These are phyloP conservation scores for Dalbergia cochinchinensis DNA, from an alignment of 306 rosid species.

Conservation along the genomic window DNA sequence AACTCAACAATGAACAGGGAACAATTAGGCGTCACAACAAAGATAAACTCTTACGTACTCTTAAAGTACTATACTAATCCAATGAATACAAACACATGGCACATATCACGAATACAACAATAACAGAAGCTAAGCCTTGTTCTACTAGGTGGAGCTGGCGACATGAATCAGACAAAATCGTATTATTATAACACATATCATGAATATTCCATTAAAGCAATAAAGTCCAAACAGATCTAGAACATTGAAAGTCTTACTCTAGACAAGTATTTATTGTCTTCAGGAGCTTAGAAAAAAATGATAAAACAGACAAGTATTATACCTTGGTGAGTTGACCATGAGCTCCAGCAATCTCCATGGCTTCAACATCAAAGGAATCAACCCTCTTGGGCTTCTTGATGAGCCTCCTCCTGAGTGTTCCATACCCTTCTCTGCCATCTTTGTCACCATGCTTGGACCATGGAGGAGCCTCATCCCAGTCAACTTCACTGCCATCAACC, in stretches of 20 bases:
- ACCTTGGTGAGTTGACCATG: conserved; percentile 66
- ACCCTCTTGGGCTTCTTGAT: conserved; percentile 81
- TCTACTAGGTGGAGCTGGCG: no score
- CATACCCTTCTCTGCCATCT: conserved; percentile 65
- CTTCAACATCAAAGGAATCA: conserved; percentile 93
- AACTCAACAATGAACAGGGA: no score
- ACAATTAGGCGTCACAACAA: no score
- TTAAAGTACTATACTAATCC: not conserved
- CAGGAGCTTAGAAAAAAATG: not conserved
- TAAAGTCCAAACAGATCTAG: not conserved
- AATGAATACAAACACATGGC: not conserved
- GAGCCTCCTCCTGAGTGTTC: conserved; percentile 80
- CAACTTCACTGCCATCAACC: conserved; percentile 94
- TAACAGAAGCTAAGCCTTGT: no score
- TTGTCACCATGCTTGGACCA: conserved; percentile 53
- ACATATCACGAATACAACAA: not conserved
- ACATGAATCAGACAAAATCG: no score
- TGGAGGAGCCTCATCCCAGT: conserved; percentile 65
- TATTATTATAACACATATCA: not conserved
- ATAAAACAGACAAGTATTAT: not conserved
- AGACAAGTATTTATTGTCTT: not conserved
- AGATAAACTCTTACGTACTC: not conserved
- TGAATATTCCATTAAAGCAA: not conserved
- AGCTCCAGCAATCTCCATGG: conserved; percentile 82
- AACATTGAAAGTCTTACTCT: not conserved